phyloP scores from a whole-genome alignment of 768 basidiomycete species.

The Mycena latifolia region DNA sequence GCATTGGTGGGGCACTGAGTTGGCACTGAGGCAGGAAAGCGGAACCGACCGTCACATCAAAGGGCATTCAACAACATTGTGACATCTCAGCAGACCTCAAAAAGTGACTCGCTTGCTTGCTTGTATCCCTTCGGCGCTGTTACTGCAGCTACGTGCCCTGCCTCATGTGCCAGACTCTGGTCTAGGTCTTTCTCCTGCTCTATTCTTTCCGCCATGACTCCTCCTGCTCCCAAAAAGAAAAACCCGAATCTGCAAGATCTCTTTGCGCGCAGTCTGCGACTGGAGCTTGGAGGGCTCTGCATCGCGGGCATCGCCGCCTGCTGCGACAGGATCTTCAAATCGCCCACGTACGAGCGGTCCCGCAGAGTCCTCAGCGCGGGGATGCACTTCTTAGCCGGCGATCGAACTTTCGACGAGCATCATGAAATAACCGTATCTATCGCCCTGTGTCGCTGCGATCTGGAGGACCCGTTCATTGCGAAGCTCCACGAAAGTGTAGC shows the following conservation, averaged over 20 bases:
- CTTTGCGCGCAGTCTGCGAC: constrained; percentile 10
- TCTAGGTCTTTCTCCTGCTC: too few species aligned
- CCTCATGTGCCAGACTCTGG: too few species aligned
- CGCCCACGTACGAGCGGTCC: not conserved
- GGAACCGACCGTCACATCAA: too few species aligned
- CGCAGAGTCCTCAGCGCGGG: constrained; percentile 5
- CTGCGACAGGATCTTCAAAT: constrained; percentile 11
- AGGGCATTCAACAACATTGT: too few species aligned
- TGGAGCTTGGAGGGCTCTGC: constrained; percentile 17
- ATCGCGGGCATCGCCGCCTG: constrained; percentile 8
- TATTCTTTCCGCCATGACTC: too few species aligned
- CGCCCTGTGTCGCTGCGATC: constrained; percentile 10
- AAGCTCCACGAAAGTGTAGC: constrained; percentile 11
- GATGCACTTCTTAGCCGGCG: constrained; percentile 13
- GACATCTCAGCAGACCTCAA: too few species aligned
- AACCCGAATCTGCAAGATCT: constrained; percentile 2
- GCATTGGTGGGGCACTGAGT: too few species aligned
- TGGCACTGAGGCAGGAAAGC: too few species aligned
- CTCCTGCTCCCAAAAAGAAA: not conserved
- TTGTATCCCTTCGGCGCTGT: too few species aligned
- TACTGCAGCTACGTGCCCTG: too few species aligned
- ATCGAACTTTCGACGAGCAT: constrained; percentile 17
- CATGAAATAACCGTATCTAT: not conserved
- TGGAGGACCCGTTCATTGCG: constrained; percentile 2
- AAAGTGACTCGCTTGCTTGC: too few species aligned